Percentiles rank a stretch among this genome's conserved stretches.
Conservation (phyloP, 2,329 filamentous ascomycete species). For the Madurella mycetomatis region DNA sequence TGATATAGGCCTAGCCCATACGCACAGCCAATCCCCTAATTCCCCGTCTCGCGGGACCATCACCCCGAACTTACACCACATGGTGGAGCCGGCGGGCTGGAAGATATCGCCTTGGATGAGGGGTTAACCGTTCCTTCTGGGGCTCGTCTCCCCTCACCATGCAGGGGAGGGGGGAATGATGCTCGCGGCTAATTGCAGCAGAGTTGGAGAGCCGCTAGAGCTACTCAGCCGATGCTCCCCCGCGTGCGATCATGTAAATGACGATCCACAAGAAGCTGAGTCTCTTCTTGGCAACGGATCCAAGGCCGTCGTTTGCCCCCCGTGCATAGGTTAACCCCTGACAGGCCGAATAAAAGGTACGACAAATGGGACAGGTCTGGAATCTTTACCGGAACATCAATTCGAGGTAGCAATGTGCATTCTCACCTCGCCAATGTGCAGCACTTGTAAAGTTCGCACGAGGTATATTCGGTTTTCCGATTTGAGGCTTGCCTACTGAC, state of each 20-base stretch:
- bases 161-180: neutral
- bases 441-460: neutral
- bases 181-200: conserved; percentile 19
- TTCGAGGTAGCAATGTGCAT: too few species aligned
- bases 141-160: neutral
- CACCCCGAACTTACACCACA: conserved; percentile 11
- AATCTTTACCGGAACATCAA: too few species aligned
- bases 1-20: neutral
- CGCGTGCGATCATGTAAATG: neutral
- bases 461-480: neutral
- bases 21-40: conserved; percentile 15
- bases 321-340: neutral
- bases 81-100: conserved; percentile 12
- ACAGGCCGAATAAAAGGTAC: neutral
- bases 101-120: conserved; percentile 7
- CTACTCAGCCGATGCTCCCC: conserved; percentile 4
- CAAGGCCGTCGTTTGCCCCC: neutral
- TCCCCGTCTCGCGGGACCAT: conserved; percentile 15
- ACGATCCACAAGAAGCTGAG: too few species aligned
- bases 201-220: neutral
- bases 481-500: neutral
- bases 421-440: too few species aligned
- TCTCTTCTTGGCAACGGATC: neutral
- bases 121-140: conserved; percentile 1
- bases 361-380: too few species aligned